Conservation (phyloP, 805 yeast genomes). For the Wickerhamomyces chambardii region DNA sequence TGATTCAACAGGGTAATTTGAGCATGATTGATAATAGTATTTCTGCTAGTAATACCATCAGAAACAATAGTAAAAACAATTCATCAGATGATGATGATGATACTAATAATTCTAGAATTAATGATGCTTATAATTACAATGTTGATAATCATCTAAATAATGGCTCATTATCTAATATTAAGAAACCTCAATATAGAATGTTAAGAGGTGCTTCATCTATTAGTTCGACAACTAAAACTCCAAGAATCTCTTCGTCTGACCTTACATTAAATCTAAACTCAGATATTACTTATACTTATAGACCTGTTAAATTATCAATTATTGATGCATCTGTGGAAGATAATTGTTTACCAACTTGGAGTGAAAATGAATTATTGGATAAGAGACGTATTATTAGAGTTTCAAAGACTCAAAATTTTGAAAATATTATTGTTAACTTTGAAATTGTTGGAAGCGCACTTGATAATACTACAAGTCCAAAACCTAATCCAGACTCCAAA, state of each 20-base stretch:
- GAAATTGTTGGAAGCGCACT: constrained; percentile 42
- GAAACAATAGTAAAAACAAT: no score
- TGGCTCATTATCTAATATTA: constrained; percentile 5
- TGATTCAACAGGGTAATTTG: no score
- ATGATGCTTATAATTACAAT: no score
- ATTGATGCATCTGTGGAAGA: constrained; percentile 36
- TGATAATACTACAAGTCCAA: constrained; percentile 34
- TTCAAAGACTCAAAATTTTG: constrained; percentile 42
- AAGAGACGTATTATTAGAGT: constrained; percentile 48
- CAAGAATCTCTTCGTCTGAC: constrained; percentile 24
- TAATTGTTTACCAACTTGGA: constrained; percentile 46
- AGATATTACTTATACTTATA: constrained; percentile 15
- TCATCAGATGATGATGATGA: no score
- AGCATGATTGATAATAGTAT: no score
- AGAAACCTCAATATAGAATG: constrained; percentile 24
- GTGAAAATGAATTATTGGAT: constrained; percentile 32
- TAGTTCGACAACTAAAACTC: constrained; percentile 47
- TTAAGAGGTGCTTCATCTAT: constrained; percentile 53
- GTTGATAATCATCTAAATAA: no score
- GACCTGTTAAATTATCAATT: constrained; percentile 40
- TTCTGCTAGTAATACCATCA: no score
- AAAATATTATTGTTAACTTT: constrained; percentile 37
- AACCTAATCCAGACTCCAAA: no score
- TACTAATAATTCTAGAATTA: no score
- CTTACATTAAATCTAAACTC: constrained; percentile 3